These are phyloP conservation scores for Capsella bursapastoris DNA, from an alignment of 345 rosid species.

Conservation along the genomic window DNA sequence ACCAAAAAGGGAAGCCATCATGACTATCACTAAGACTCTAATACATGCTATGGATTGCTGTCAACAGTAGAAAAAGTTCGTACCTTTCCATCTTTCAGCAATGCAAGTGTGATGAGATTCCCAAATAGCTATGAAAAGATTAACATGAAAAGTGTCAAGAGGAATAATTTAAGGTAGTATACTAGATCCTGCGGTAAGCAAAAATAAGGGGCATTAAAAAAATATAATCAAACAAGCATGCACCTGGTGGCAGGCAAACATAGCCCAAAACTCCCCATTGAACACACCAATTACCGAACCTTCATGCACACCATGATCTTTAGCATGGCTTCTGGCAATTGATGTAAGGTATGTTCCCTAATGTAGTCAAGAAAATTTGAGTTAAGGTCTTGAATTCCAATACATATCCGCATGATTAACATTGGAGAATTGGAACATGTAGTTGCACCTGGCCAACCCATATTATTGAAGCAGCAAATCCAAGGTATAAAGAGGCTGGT, in stretches of 20 bases:
- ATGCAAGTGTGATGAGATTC: slow-evolving; percentile 80
- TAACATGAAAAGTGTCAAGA: slow-evolving; percentile 11
- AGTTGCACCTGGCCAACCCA: slow-evolving; percentile 94
- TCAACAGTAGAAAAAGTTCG: slow-evolving; percentile 22
- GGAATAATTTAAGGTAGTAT: not conserved
- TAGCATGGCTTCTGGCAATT: slow-evolving; percentile 78
- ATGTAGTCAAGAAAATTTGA: not conserved
- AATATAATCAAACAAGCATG: slow-evolving; percentile 16
- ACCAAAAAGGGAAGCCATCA: slow-evolving; percentile 5
- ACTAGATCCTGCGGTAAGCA: slow-evolving; percentile 5
- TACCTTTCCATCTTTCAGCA: slow-evolving; percentile 67
- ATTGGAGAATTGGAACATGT: slow-evolving; percentile 17
- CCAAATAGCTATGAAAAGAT: slow-evolving; percentile 70
- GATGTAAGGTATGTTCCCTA: slow-evolving; percentile 96
- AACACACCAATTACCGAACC: slow-evolving; percentile 77
- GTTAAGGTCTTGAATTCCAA: not conserved
- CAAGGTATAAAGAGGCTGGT: slow-evolving; percentile 84
- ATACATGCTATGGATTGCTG: slow-evolving; percentile 9
- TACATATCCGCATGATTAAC: not conserved
- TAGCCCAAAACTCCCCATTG: slow-evolving; percentile 95
- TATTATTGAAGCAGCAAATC: slow-evolving; percentile 86
- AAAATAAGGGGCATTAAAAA: not conserved
- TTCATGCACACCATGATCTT: slow-evolving; percentile 61
- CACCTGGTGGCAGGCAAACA: slow-evolving; percentile 91
- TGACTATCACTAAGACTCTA: not conserved